These are phyloP conservation scores for Raphanus sativus DNA, from an alignment of 345 rosid species.

Conservation along the genomic window DNA sequence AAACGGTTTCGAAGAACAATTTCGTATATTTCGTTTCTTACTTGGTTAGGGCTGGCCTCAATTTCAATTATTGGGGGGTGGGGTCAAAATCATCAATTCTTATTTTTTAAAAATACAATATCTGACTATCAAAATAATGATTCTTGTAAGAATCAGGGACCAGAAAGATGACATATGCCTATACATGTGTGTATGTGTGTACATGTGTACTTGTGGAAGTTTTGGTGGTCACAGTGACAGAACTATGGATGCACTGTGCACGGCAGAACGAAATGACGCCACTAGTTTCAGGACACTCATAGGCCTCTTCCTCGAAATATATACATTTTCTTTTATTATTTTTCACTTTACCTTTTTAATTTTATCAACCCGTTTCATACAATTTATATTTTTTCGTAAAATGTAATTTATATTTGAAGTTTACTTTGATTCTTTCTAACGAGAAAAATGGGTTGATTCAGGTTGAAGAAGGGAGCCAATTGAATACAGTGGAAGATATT, in stretches of 20 bases:
- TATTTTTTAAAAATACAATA: not conserved
- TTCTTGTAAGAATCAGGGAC: slow-evolving; percentile 38
- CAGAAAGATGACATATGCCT: slow-evolving; percentile 36
- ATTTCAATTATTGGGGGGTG: slow-evolving; percentile 33
- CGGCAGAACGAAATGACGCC: slow-evolving; percentile 41
- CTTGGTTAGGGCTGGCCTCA: slow-evolving; percentile 24
- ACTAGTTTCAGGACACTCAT: slow-evolving; percentile 36
- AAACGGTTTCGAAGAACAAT: slow-evolving; percentile 16
- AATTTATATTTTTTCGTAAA: not conserved
- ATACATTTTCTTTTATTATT: not conserved
- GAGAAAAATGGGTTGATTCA: slow-evolving; percentile 26
- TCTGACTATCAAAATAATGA: slow-evolving; percentile 19
- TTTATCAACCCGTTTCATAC: slow-evolving; percentile 3
- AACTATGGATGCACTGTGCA: slow-evolving; percentile 34
- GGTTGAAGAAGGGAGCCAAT: slow-evolving; percentile 83
- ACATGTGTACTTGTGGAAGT: slow-evolving; percentile 20
- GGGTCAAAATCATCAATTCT: not conserved
- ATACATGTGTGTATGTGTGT: slow-evolving; percentile 30
- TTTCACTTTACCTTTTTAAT: not conserved
- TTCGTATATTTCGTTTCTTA: not conserved
- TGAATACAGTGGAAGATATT: slow-evolving; percentile 79
- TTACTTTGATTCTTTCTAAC: not conserved
- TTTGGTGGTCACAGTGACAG: slow-evolving; percentile 34
- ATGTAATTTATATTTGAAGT: not conserved
- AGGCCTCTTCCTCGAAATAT: slow-evolving; percentile 31